Conservation (phyloP, 495 filamentous ascomycete genomes). For the Trichoderma reesei region DNA sequence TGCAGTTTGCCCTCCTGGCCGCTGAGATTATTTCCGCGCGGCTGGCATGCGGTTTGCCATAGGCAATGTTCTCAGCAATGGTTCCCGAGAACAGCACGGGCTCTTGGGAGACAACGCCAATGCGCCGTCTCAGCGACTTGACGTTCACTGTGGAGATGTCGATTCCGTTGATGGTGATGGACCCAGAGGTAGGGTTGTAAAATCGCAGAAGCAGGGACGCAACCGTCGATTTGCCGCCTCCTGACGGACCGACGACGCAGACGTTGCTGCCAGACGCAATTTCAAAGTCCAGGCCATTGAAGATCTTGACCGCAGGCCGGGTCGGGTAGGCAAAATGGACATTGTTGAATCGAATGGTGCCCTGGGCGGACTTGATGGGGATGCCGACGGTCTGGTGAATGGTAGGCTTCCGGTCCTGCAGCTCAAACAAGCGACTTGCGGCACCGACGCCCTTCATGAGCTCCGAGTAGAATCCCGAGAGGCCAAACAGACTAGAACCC, state of each 20-base stretch:
- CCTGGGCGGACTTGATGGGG: conserved; percentile 70
- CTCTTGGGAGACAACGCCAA: conserved; percentile 91
- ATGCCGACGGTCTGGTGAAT: conserved; percentile 75
- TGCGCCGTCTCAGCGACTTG: conserved; percentile 86
- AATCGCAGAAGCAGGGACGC: conserved; percentile 81
- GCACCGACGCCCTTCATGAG: conserved; percentile 98
- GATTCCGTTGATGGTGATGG: conserved; percentile 71
- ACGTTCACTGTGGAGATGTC: conserved; percentile 85
- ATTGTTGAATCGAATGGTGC: conserved; percentile 76
- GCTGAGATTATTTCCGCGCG: conserved; percentile 74
- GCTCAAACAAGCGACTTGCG: conserved; percentile 86
- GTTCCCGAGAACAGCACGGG: conserved; percentile 93
- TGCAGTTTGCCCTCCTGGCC: conserved; percentile 89
- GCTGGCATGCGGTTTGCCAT: conserved; percentile 73
- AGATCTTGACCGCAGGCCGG: conserved; percentile 80
- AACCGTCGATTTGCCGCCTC: conserved; percentile 92
- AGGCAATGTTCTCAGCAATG: conserved; percentile 93
- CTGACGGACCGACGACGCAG: conserved; percentile 90
- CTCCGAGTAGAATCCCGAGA: conserved; percentile 94
- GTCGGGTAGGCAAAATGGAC: conserved; percentile 86
- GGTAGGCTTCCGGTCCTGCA: conserved; percentile 83
- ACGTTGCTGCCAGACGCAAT: conserved; percentile 91
- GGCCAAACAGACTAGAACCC: conserved; percentile 79
- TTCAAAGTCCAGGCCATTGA: conserved; percentile 77
- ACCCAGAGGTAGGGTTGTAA: conserved; percentile 71